Conservation (phyloP, 1,284 basidiomycete genomes). For the Golubevia sp. region DNA sequence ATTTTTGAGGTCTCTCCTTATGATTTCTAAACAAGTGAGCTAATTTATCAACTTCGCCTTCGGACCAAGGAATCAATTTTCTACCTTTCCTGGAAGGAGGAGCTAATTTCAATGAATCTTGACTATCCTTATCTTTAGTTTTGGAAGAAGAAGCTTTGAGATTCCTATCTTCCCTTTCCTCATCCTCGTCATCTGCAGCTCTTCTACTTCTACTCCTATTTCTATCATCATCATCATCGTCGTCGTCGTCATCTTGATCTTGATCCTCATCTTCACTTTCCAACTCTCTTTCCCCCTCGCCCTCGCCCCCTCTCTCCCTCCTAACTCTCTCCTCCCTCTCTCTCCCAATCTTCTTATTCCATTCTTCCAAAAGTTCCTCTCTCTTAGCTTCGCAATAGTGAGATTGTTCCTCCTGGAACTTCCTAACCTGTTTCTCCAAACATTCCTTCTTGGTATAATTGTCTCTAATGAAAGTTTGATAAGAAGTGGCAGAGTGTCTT, state of each 20-base stretch:
- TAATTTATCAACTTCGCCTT: background rate
- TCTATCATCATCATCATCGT: too few species aligned
- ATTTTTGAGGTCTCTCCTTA: background rate
- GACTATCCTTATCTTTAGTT: too few species aligned
- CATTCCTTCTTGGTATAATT: too few species aligned
- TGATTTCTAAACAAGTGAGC: background rate
- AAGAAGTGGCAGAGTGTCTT: too few species aligned
- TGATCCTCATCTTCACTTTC: background rate
- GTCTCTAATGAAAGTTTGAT: too few species aligned
- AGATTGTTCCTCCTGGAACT: too few species aligned
- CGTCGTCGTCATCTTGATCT: too few species aligned
- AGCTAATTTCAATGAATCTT: too few species aligned
- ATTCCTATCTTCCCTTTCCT: background rate
- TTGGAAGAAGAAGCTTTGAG: background rate
- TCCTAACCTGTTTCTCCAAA: too few species aligned
- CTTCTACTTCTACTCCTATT: too few species aligned
- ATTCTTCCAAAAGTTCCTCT: background rate
- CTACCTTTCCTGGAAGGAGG: background rate
- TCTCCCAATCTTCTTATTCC: background rate
- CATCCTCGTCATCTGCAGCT: background rate
- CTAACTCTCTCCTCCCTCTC: background rate
- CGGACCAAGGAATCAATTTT: background rate
- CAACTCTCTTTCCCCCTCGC: background rate
- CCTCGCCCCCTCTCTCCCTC: too few species aligned
- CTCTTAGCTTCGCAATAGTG: background rate